phyloP scores from a whole-genome alignment of 257 asterid genomes.

The Gentiana straminea region DNA sequence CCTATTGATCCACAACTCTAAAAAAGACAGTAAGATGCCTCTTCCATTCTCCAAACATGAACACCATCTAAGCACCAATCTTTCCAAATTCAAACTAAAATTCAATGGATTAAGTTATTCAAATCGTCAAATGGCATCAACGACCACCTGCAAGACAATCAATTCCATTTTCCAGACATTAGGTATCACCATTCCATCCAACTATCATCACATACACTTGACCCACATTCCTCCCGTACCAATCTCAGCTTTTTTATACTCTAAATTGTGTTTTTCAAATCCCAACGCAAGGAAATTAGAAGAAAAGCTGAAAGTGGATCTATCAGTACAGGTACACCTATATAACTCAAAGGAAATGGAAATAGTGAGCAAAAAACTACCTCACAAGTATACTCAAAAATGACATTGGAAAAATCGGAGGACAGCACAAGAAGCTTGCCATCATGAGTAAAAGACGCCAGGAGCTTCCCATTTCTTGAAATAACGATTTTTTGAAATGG shows the following conservation, averaged over 20 bases:
- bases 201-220: not conserved
- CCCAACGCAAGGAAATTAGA: not conserved
- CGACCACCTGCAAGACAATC: too few species aligned
- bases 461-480: conserved; percentile 70
- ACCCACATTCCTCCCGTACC: not conserved
- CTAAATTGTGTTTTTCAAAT: not conserved
- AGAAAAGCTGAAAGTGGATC: not conserved
- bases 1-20: too few species aligned
- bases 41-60: too few species aligned
- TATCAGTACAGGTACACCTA: not conserved
- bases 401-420: conserved; percentile 60
- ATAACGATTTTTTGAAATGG: conserved; percentile 90
- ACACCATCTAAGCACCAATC: too few species aligned
- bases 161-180: too few species aligned
- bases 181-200: too few species aligned
- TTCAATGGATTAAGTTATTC: too few species aligned
- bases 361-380: conserved; percentile 18
- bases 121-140: too few species aligned
- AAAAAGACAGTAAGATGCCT: too few species aligned
- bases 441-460: conserved; percentile 80
- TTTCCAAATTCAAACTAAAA: too few species aligned
- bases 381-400: conserved; percentile 77
- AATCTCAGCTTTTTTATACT: not conserved
- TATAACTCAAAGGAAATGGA: not conserved
- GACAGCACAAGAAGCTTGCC: conserved; percentile 85